These are phyloP conservation scores for Pythium vanterpoolii DNA, from an alignment of 352 stramenopile species.

Conservation along the genomic window DNA sequence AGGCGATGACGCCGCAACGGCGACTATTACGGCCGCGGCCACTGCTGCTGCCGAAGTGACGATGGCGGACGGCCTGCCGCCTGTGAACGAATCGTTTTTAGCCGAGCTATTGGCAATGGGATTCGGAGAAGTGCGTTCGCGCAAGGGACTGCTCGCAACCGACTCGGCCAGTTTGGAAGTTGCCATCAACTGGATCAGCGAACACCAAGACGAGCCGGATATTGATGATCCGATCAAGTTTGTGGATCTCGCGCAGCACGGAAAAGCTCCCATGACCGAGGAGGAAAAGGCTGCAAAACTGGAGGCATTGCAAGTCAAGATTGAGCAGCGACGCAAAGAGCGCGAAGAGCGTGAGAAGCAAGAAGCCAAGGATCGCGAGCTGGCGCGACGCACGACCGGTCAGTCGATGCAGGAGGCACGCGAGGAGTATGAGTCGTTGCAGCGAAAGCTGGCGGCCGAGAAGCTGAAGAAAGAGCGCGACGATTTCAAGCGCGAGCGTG, in stretches of 20 bases:
- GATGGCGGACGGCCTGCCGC: slow-evolving; percentile 34
- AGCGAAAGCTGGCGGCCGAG: slow-evolving; percentile 74
- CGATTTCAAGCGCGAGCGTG: slow-evolving; percentile 84
- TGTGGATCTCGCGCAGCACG: slow-evolving; percentile 55
- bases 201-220: slow-evolving; percentile 86
- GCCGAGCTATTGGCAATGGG: slow-evolving; percentile 81
- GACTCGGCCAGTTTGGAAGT: slow-evolving; percentile 69
- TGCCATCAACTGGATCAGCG: slow-evolving; percentile 85
- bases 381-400: slow-evolving; percentile 70
- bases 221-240: slow-evolving; percentile 90
- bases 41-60: slow-evolving; percentile 16
- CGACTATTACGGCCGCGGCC: slow-evolving; percentile 9
- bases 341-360: slow-evolving; percentile 73
- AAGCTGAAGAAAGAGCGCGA: slow-evolving; percentile 89
- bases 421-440: slow-evolving; percentile 82
- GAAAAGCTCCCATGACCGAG: slow-evolving; percentile 59
- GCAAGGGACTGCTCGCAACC: slow-evolving; percentile 83
- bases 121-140: slow-evolving; percentile 72
- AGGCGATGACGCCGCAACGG: slow-evolving; percentile 14
- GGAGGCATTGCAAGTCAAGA: slow-evolving; percentile 73
- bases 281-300: slow-evolving; percentile 89
- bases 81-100: slow-evolving; percentile 72
- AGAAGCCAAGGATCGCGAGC: slow-evolving; percentile 45
- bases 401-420: slow-evolving; percentile 70
- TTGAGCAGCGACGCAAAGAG: slow-evolving; percentile 72